Evolutionary conservation across 129 eudicot genomes (phyloP).

Genomic region (Chrysanthemum seticuspe): DNA sequence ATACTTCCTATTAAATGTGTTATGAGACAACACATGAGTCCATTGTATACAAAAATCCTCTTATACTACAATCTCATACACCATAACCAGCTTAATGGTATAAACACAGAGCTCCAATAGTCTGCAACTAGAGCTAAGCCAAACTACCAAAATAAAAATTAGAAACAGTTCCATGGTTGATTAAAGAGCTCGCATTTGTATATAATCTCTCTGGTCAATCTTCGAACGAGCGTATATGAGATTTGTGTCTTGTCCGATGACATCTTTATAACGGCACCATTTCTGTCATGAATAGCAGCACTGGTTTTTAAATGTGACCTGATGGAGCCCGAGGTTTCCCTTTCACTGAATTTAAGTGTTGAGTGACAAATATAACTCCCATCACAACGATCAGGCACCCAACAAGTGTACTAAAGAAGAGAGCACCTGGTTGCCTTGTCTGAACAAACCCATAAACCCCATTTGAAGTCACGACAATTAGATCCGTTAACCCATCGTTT

Average conservation of each 20-base stretch:
- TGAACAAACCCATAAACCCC: slow-evolving; percentile 98
- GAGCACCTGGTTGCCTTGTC: slow-evolving; percentile 98
- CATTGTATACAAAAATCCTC: slow-evolving; percentile 21
- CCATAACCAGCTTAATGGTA: slow-evolving; percentile 9
- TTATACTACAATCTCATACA: slow-evolving; percentile 18
- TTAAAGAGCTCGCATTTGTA: slow-evolving; percentile 9
- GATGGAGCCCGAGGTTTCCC: slow-evolving; percentile 75
- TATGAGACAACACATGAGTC: neutral
- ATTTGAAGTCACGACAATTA: slow-evolving; percentile 76
- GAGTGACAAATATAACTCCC: slow-evolving; percentile 90
- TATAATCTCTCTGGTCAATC: slow-evolving; percentile 8
- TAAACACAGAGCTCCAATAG: slow-evolving; percentile 1
- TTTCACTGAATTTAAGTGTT: slow-evolving; percentile 72
- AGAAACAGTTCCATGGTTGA: neutral
- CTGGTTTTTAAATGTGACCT: slow-evolving; percentile 30
- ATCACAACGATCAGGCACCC: slow-evolving; percentile 90
- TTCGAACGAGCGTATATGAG: neutral
- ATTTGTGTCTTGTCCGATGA: neutral
- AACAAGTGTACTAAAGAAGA: slow-evolving; percentile 93
- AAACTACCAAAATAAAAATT: neutral
- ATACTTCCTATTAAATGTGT: neutral
- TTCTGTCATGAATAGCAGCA: neutral
- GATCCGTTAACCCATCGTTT: slow-evolving; percentile 86
- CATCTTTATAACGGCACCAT: neutral
- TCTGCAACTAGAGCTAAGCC: neutral